Base-by-base conservation (phyloP, 176 grass and related monocot genomes). In the Aegilops sharonensis region DNA sequence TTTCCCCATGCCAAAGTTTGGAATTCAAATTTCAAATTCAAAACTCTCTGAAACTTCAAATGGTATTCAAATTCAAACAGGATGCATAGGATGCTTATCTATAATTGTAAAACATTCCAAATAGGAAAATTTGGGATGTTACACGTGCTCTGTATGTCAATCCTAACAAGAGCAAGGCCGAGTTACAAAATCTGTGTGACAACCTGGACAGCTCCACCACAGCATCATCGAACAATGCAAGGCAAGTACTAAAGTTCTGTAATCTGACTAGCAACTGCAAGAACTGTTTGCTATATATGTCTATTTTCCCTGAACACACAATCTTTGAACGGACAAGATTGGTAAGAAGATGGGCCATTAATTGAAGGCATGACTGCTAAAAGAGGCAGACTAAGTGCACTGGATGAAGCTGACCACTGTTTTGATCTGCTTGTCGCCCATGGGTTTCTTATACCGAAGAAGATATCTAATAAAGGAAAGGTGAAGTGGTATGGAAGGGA, bases 231-330 rank as follows among this genome's bases (percentile, higher is more conserved):
- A 5, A 50, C 47, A 50, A 50, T 15, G 47, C 13, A 50, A 50
- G 47, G 13, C 13, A 50, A 15, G 0, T 50, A 50, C 47, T 50
- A 0, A 50, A 15, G 47, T 50, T 50, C 4, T 15, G 47, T 34
- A 34, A 34, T 50, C 47, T 50, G 13, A 50, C 34, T 30, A 67
- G 1, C 32, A 35, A 18, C 32, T 81, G 42, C 62, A 43, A 27
- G 68, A 36, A 61, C 4, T 83, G 85, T 18, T 54, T 74, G 24
- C 29, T 71, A 3, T 68, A 88, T 82, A 68, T 71, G 11, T 56
- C 43, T 6, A 81, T 31, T 1, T 80, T 88, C 78, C 86, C 24
- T 3, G 31, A 32, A 32, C 0, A 31, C 30, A 31, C 30, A 2
- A 31, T 31, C 30, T 31, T 2, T 31, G 30, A 31, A 31, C 30